A percentile compares a stretch with the other conserved stretches of the same genome.
phyloP scores from a whole-genome alignment of 225 moss, liverwort and hornwort genomes.

The Polytrichum commune region DNA sequence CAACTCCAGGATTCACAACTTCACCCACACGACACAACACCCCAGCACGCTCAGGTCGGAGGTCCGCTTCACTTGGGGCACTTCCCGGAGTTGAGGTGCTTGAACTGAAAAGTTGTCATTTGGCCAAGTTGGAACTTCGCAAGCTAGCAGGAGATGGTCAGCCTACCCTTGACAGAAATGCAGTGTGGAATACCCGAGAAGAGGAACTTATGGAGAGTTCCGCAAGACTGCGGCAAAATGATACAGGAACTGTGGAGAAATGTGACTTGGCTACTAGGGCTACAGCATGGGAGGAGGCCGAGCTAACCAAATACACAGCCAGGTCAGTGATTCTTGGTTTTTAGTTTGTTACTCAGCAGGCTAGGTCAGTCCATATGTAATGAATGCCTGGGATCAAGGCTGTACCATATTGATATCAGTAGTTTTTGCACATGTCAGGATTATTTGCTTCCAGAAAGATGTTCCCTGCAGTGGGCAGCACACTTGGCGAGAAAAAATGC shows the following conservation, averaged over 20 bases:
- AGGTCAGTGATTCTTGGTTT: slow-evolving; percentile 17
- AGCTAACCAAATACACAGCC: slow-evolving; percentile 16
- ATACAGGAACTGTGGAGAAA: slow-evolving; percentile 2
- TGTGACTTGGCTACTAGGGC: slow-evolving; percentile 17
- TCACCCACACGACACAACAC: slow-evolving; percentile 45
- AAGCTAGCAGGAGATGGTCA: slow-evolving; percentile 34
- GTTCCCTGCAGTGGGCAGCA: background rate
- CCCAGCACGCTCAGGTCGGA: slow-evolving; percentile 35
- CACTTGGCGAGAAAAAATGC: background rate
- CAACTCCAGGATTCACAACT: slow-evolving; percentile 31
- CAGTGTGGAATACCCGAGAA: slow-evolving; percentile 37
- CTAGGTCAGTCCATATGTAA: too few relatives aligned
- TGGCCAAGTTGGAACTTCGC: slow-evolving; percentile 42
- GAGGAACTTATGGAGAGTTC: slow-evolving; percentile 30
- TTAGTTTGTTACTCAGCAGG: too few relatives aligned
- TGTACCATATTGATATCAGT: too few relatives aligned
- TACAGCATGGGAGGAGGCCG: slow-evolving; percentile 28
- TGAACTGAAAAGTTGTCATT: slow-evolving; percentile 43
- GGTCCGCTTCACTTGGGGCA: slow-evolving; percentile 23
- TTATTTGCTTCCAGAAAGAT: background rate
- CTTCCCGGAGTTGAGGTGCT: slow-evolving; percentile 24
- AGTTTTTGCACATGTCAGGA: too few relatives aligned
- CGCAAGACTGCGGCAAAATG: slow-evolving; percentile 27
- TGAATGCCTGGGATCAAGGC: too few relatives aligned
- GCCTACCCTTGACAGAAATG: slow-evolving; percentile 18